Conservation (phyloP, 2,329 filamentous ascomycete species). For the Colletotrichum endophyticum region DNA sequence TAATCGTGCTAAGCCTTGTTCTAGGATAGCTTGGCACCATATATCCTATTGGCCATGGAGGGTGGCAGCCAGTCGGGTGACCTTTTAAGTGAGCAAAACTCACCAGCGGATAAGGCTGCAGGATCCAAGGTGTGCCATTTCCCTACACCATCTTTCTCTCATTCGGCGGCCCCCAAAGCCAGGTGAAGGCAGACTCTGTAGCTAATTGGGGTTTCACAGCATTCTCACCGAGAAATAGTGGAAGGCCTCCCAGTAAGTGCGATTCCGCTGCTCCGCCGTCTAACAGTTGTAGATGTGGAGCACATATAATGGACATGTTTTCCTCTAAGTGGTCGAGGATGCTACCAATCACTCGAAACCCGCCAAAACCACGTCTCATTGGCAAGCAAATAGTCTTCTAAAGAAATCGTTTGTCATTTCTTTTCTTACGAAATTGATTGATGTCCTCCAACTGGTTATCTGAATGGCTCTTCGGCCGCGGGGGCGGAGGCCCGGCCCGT, state of each 20-base stretch:
- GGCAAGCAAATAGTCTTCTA: rapidly evolving
- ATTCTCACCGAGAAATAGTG: background rate
- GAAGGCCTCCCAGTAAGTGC: background rate
- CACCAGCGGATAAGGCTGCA: background rate
- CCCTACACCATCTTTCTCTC: background rate
- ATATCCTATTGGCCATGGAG: rapidly evolving
- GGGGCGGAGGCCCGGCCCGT: background rate
- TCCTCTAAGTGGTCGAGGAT: background rate
- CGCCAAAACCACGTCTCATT: background rate
- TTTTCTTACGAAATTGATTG: background rate
- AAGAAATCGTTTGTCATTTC: rapidly evolving
- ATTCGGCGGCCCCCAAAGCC: background rate
- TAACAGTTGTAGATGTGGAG: background rate
- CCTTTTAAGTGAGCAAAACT: background rate
- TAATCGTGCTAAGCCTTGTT: background rate
- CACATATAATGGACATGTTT: background rate
- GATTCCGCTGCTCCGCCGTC: background rate
- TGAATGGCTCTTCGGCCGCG: background rate
- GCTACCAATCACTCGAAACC: background rate
- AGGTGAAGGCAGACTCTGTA: background rate
- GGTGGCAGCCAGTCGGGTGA: background rate
- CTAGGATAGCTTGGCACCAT: background rate
- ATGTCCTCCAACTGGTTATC: background rate
- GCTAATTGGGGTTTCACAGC: background rate
- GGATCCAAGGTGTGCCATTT: background rate